Evolutionary conservation across 2,329 filamentous ascomycete species (phyloP), one percentile per base, ranked within the genome.

Genomic region (Phialocephala subalpina): DNA sequence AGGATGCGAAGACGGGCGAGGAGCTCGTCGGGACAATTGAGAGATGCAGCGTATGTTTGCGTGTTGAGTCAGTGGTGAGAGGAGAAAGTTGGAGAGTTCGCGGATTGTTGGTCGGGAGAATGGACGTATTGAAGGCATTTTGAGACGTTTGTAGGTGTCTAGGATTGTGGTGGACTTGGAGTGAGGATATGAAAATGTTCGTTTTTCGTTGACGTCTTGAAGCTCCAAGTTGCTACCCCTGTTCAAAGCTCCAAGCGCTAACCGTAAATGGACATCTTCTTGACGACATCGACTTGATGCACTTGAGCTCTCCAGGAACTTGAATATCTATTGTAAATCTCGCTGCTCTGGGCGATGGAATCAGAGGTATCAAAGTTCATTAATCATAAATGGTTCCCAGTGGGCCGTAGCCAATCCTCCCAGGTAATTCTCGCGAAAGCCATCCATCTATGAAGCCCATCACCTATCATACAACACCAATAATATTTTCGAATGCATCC

Each of bases 101-200:
- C 63, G 65, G 58, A 76, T 72, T 20, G 66, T 73, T 20, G 73
- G 73, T 7, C 74, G 73, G 25, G 63, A 45, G 25, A 69, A 20
- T 47, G 68, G 33, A n/a, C 65, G 62, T 11, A 71, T 22, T n/a
- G 65, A 52, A 60, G 69, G 56, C 72, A 74, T 74, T 65, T 20
- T 70, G 25, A 27, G 3, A 6, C 27, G 22, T 49, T 29, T 33
- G 16, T 20, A 25, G 2, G 20, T 29, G 49, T 42, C 9, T 6
- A 33, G 29, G 14, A 22, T 47, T 40, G 60, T 33, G 22, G 18
- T 5, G n/a, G 36, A 7, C 20, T 55, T 22, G 25, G 12, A 33
- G 49, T 60, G 33, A 16, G 7, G 9, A 7, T 33, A 1, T 14
- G 7, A 38, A n/a, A n/a, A 8, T 58, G 35, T 25, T 35, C 11